These are phyloP conservation scores for Aspergillus heteromorphus DNA, from an alignment of 495 filamentous ascomycete genomes.

Conservation along the genomic window DNA sequence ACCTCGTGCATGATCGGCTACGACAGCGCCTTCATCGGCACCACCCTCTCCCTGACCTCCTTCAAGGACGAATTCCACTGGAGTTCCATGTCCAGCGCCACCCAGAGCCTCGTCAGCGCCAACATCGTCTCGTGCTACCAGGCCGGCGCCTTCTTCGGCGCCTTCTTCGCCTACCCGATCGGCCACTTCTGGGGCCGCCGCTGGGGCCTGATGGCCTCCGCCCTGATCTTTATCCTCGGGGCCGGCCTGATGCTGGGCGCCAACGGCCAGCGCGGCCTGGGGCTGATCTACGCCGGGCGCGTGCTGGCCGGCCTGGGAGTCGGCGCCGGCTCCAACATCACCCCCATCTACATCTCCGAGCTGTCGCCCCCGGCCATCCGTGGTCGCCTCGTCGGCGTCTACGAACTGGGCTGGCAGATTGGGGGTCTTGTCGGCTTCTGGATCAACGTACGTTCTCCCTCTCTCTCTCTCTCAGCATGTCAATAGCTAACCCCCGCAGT, in stretches of 20 bases:
- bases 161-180: slow-evolving; percentile 51
- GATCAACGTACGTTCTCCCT: slow-evolving; percentile 49
- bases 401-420: slow-evolving; percentile 69
- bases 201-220: slow-evolving; percentile 45
- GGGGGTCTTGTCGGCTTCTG: slow-evolving; percentile 71
- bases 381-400: slow-evolving; percentile 71
- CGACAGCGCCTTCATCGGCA: slow-evolving; percentile 69
- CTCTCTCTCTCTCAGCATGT: neutral
- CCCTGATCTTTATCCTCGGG: slow-evolving; percentile 56
- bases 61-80: slow-evolving; percentile 61
- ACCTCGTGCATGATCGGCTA: slow-evolving; percentile 73
- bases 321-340: slow-evolving; percentile 70
- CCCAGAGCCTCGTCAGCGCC: slow-evolving; percentile 51
- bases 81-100: slow-evolving; percentile 27
- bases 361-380: slow-evolving; percentile 76
- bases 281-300: slow-evolving; percentile 62
- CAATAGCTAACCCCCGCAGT: slow-evolving; percentile 20
- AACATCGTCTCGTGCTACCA: slow-evolving; percentile 70
- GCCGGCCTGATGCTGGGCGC: slow-evolving; percentile 60
- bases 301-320: slow-evolving; percentile 69
- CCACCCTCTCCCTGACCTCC: slow-evolving; percentile 59
- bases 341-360: slow-evolving; percentile 77
- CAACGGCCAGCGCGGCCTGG: slow-evolving; percentile 52
- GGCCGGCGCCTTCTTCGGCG: slow-evolving; percentile 63
- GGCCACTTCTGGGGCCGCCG: slow-evolving; percentile 53